These are phyloP conservation scores for Avena insularis DNA, from an alignment of 176 grass and related monocot genomes.

Conservation along the genomic window DNA sequence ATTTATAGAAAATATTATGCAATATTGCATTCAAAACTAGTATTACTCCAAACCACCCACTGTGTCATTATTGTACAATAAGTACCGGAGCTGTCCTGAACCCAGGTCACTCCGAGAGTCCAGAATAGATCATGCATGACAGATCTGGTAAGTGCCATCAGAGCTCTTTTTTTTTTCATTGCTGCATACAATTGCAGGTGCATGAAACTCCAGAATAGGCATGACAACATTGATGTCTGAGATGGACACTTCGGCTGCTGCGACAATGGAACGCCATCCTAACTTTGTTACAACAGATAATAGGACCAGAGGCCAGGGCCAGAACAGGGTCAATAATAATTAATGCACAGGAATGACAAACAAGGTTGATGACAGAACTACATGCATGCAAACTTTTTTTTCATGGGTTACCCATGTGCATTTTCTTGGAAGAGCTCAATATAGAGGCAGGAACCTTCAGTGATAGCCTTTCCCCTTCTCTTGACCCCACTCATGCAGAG, in stretches of 20 bases:
- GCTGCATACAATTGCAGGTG: slow-evolving; percentile 8
- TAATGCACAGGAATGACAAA: slow-evolving; percentile 1
- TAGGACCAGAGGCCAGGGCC: background rate
- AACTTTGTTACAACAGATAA: slow-evolving; percentile 33
- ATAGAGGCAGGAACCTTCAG: slow-evolving; percentile 19
- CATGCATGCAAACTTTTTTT: background rate
- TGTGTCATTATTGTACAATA: slow-evolving; percentile 29
- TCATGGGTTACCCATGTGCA: background rate
- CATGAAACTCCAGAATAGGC: slow-evolving; percentile 17
- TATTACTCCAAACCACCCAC: background rate
- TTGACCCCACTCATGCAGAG: slow-evolving; percentile 3
- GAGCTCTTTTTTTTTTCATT: background rate
- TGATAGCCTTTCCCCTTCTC: background rate
- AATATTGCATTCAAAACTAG: background rate
- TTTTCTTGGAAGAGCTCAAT: slow-evolving; percentile 13
- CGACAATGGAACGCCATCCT: slow-evolving; percentile 18
- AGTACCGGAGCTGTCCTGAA: slow-evolving; percentile 5
- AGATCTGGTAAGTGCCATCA: slow-evolving; percentile 9
- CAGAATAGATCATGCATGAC: slow-evolving; percentile 27
- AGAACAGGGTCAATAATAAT: slow-evolving; percentile 20
- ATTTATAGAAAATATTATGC: slow-evolving; percentile 19
- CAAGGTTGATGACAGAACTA: slow-evolving; percentile 4
- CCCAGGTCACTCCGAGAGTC: background rate
- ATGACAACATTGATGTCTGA: slow-evolving; percentile 24
- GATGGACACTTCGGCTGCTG: background rate